Percentiles rank a stretch among this genome's conserved stretches.
Evolutionary conservation across 2,329 filamentous ascomycete species (phyloP).

Genomic region (Diaporthe sp.): DNA sequence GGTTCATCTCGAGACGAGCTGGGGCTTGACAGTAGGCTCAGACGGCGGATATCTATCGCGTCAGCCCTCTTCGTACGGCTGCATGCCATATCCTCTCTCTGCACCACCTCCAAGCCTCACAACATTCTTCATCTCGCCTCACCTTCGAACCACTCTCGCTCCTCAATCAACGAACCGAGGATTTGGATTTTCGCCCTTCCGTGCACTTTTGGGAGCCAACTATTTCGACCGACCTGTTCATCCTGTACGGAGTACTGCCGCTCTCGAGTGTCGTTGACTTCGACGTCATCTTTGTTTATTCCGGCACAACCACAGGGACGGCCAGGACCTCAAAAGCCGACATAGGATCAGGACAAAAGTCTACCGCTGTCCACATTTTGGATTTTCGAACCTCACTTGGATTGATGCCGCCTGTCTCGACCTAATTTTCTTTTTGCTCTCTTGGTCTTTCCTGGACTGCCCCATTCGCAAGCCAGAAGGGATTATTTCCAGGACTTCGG

Average conservation of each 20-base stretch:
- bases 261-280: conserved; percentile 63
- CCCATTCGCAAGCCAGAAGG: conserved; percentile 31
- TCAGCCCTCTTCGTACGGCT: conserved; percentile 38
- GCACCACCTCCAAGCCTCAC: conserved; percentile 30
- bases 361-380: conserved; percentile 45
- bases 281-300: conserved; percentile 57
- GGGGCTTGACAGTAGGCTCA: conserved; percentile 15
- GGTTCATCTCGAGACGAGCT: conserved; percentile 32
- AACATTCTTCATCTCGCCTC: conserved; percentile 36
- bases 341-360: conserved; percentile 43
- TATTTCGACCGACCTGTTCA: conserved; percentile 40
- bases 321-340: conserved; percentile 42
- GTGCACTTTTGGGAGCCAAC: conserved; percentile 9
- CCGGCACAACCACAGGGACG: conserved; percentile 34
- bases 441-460: conserved; percentile 31
- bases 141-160: conserved; percentile 25
- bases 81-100: conserved; percentile 34
- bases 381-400: conserved; percentile 33
- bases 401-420: conserved; percentile 31
- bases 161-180: conserved; percentile 32
- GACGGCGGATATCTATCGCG: conserved; percentile 33
- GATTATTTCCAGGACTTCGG: conserved; percentile 18
- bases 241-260: conserved; percentile 36
- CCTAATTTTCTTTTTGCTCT: conserved; percentile 35
- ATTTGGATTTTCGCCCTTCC: conserved; percentile 23